phyloP scores from a whole-genome alignment of 2,329 filamentous ascomycete species.

The Calonectria pseudoturangicola region DNA sequence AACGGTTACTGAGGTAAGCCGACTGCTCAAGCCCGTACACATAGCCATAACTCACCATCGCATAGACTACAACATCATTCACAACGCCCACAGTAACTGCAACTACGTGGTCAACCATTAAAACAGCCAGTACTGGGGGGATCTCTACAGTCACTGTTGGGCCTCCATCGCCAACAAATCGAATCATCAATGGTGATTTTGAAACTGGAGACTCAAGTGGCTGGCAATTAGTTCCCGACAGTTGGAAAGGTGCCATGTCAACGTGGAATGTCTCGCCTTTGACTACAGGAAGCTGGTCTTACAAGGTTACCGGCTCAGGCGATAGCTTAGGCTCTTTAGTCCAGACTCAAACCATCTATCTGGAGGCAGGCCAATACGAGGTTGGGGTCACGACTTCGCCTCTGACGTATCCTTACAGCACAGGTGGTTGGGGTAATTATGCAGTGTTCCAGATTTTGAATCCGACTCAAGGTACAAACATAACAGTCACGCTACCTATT shows the following conservation, averaged over 20 bases:
- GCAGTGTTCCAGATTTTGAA: conserved; percentile 36
- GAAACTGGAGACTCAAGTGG: conserved; percentile 27
- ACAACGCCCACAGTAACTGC: conserved; percentile 32
- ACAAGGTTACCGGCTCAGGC: conserved; percentile 6
- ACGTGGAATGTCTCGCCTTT: background rate
- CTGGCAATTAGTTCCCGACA: conserved; percentile 34
- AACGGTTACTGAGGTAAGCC: conserved; percentile 35
- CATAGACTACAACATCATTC: conserved; percentile 26
- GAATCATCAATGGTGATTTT: conserved; percentile 38
- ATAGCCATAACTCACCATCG: background rate
- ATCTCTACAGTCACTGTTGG: conserved; percentile 37
- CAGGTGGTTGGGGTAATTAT: conserved; percentile 1
- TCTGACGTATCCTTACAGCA: background rate
- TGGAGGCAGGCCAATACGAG: conserved; percentile 35
- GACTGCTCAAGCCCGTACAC: background rate
- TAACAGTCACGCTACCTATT: conserved; percentile 22
- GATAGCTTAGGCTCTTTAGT: conserved; percentile 27
- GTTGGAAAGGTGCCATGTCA: conserved; percentile 32
- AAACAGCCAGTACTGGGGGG: conserved; percentile 35
- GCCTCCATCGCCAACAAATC: conserved; percentile 29
- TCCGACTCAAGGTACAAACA: conserved; percentile 30
- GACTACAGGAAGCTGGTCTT: conserved; percentile 14
- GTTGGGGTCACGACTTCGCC: background rate
- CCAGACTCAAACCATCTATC: conserved; percentile 26
- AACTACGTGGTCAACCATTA: conserved; percentile 38